Percentiles rank a stretch among this genome's conserved stretches.
phyloP scores from a whole-genome alignment of 208 protist genomes.

The Novymonas esmeraldas region DNA sequence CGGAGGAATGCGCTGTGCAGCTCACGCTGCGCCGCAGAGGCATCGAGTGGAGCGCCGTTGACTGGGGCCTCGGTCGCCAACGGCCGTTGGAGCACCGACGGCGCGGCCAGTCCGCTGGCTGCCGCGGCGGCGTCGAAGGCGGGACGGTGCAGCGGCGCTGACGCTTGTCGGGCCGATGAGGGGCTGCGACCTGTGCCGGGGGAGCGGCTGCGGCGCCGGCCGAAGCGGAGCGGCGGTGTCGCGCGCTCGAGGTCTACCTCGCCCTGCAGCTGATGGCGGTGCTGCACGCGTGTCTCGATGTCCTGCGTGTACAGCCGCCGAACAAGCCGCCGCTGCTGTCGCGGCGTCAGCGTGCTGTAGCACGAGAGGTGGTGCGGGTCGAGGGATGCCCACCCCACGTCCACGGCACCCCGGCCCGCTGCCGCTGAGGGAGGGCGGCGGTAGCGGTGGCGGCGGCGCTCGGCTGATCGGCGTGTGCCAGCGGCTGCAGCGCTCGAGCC shows the following conservation, averaged over 20 bases:
- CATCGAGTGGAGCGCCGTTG: neutral
- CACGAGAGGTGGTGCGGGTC: slow-evolving; percentile 20
- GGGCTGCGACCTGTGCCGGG: neutral
- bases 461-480: neutral
- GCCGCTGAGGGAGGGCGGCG: neutral
- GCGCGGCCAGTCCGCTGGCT: neutral
- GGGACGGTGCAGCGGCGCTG: slow-evolving; percentile 10
- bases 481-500: neutral
- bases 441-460: neutral
- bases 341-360: slow-evolving; percentile 38
- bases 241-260: slow-evolving; percentile 13
- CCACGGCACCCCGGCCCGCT: neutral
- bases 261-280: slow-evolving; percentile 23
- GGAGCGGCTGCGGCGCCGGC: slow-evolving; percentile 9
- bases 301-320: slow-evolving; percentile 43
- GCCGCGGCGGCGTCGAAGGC: neutral
- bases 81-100: neutral
- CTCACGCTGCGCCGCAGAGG: slow-evolving; percentile 2
- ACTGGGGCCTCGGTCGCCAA: neutral
- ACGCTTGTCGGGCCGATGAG: neutral
- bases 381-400: neutral
- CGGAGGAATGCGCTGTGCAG: slow-evolving; percentile 17
- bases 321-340: slow-evolving; percentile 36
- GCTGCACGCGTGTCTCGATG: slow-evolving; percentile 20
- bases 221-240: slow-evolving; percentile 4